Base-by-base conservation (phyloP, 2,329 filamentous ascomycete genomes). In the Diaporthe longicolla region DNA sequence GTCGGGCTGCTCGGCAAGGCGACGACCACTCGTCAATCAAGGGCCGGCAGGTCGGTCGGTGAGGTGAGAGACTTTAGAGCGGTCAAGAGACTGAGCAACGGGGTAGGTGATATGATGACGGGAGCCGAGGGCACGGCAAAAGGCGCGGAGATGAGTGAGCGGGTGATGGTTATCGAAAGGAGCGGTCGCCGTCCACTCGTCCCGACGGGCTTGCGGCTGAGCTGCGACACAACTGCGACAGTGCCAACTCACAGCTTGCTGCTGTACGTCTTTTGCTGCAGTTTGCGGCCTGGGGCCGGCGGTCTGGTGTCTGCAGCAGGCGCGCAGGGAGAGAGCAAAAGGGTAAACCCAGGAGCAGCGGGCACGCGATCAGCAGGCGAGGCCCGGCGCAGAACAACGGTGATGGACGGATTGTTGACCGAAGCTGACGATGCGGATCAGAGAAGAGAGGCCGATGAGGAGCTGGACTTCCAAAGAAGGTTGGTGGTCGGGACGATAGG, bases 281-380 rank as follows among this genome's bases (percentile, higher is more conserved):
- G 70, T 68, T 57, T 73, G 74, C 58, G 65, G 73, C 58, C 43
- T 66, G 61, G 15, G 40, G 6, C 17, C 40, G 15, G 40, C 43
- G 43, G 59, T 40, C 71, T 75, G 73, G 71, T 69, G 71, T 66
- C 63, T 40, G 63, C 52, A n/a, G 63, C 48, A 68, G 45, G 63
- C 48, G 32, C 13, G 63, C 32, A 68, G 63, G 48, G 63, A 68
- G 63, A 54, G n/a, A 59, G 52, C 40, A 48, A 52, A 54, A 43
- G 37, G 37, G 24, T 45, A 48, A 43, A n/a, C 54, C 40, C 55
- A 55, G 71, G 69, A 54, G 40, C 45, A 48, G 29, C 45, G 37
- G 37, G 65, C 57, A 63, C 43, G 54, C 71, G 58, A 65, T 59
- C 52, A 65, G 29, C 71, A 29, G 32, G 40, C n/a, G 24, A 29